Conservation (phyloP, 2,329 filamentous ascomycete species). For the Hypomyces perniciosus region DNA sequence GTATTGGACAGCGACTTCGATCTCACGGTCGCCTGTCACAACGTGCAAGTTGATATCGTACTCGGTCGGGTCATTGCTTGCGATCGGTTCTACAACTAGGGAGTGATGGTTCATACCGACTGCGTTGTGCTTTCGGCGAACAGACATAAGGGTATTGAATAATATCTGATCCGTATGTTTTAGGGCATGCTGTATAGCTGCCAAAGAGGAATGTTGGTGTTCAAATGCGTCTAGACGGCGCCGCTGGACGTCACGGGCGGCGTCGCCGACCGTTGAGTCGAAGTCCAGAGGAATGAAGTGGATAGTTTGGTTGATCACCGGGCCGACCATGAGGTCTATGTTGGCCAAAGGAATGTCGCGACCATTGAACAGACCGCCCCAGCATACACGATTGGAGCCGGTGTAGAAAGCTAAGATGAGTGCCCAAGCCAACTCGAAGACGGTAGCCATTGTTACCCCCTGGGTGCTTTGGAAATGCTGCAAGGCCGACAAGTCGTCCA, state of each 20-base stretch:
- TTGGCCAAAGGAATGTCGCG: neutral
- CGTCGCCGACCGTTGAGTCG: neutral
- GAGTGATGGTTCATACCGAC: neutral
- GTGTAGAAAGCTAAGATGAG: neutral
- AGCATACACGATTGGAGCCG: neutral
- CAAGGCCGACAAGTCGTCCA: neutral
- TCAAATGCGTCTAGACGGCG: neutral
- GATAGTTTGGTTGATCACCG: constrained; percentile 1
- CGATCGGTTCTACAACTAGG: neutral
- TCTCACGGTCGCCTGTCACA: neutral
- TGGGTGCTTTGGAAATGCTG: neutral
- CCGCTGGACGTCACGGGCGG: neutral
- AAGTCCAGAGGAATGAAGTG: neutral
- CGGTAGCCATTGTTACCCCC: neutral
- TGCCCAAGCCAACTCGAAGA: constrained; percentile 1
- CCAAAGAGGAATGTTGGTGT: constrained; percentile 1
- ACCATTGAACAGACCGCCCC: neutral
- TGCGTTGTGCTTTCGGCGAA: neutral
- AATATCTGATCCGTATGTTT: neutral
- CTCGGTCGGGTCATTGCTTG: neutral
- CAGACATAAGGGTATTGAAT: constrained; percentile 3
- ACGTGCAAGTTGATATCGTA: constrained; percentile 2
- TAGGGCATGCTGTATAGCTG: constrained; percentile 1
- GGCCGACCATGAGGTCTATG: neutral
- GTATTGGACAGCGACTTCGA: neutral